Conservation (phyloP, 106 monocot species). For the Dendrobium catenatum region DNA sequence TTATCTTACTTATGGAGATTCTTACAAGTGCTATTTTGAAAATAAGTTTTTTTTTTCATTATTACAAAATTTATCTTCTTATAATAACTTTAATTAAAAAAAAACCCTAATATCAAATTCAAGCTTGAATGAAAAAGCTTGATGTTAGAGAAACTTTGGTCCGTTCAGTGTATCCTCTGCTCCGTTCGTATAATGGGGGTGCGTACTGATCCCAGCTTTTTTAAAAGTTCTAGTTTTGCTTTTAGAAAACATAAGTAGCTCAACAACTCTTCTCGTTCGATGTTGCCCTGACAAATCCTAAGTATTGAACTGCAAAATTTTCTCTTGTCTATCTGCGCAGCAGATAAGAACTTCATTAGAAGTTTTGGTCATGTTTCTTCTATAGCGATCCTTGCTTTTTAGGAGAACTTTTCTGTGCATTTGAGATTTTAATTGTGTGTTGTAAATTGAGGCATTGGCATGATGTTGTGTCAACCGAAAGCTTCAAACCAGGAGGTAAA, state of each 20-base stretch:
- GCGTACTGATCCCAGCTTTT: neutral
- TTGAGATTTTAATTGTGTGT: too few species aligned
- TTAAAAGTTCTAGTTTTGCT: neutral
- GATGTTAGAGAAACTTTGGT: neutral
- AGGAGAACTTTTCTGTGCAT: neutral
- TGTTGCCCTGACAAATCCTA: neutral
- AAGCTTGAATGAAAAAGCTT: too few species aligned
- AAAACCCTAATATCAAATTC: too few species aligned
- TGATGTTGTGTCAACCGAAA: neutral
- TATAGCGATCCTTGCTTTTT: neutral
- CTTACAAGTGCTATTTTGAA: too few species aligned
- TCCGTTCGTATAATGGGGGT: neutral
- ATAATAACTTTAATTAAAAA: too few species aligned
- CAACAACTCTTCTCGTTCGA: too few species aligned
- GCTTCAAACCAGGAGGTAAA: slow-evolving; percentile 33
- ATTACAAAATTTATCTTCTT: too few species aligned
- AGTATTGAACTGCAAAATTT: neutral
- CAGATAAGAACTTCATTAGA: neutral
- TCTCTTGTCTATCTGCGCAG: neutral
- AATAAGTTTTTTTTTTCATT: too few species aligned
- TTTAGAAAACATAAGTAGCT: neutral
- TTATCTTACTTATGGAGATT: too few species aligned
- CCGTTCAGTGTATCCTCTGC: neutral
- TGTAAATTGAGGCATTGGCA: neutral
- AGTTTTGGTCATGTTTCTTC: neutral